Conservation (phyloP, 129 eudicot genomes). For the Escallonia herrerae region DNA sequence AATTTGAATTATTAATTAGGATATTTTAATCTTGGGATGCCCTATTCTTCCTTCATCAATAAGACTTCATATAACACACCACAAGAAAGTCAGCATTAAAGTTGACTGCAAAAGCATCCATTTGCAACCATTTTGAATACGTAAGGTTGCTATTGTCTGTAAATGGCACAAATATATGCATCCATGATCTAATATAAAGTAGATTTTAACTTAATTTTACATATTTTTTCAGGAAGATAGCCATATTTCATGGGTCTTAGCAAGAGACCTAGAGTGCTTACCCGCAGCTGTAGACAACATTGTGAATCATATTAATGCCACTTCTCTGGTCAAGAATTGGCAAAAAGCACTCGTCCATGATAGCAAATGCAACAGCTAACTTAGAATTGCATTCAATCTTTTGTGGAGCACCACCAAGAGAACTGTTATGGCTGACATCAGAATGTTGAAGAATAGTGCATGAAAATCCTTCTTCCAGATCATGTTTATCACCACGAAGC, state of each 20-base stretch:
- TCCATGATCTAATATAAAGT: too few species aligned
- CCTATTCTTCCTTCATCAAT: too few species aligned
- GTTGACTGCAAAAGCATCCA: too few species aligned
- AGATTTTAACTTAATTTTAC: too few species aligned
- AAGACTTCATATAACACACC: too few species aligned
- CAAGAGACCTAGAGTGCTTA: constrained; percentile 28
- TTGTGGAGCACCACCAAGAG: constrained; percentile 16
- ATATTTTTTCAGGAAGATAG: too few species aligned
- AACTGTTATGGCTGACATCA: constrained; percentile 37
- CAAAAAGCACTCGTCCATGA: constrained; percentile 89
- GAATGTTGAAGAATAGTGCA: constrained; percentile 68
- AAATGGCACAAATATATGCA: too few species aligned
- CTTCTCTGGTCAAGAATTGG: constrained; percentile 82
- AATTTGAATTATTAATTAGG: too few species aligned
- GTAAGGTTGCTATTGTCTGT: too few species aligned
- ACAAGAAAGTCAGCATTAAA: too few species aligned
- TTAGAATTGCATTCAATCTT: constrained; percentile 66
- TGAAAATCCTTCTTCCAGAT: constrained; percentile 72
- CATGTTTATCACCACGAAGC: constrained; percentile 63
- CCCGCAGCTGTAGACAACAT: constrained; percentile 79
- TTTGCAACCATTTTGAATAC: too few species aligned
- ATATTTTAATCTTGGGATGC: too few species aligned
- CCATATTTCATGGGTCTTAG: background rate
- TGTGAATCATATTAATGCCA: constrained; percentile 55
- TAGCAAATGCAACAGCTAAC: constrained; percentile 72